phyloP scores from a whole-genome alignment of 2,329 filamentous ascomycete genomes.

The Penicillium sp. region DNA sequence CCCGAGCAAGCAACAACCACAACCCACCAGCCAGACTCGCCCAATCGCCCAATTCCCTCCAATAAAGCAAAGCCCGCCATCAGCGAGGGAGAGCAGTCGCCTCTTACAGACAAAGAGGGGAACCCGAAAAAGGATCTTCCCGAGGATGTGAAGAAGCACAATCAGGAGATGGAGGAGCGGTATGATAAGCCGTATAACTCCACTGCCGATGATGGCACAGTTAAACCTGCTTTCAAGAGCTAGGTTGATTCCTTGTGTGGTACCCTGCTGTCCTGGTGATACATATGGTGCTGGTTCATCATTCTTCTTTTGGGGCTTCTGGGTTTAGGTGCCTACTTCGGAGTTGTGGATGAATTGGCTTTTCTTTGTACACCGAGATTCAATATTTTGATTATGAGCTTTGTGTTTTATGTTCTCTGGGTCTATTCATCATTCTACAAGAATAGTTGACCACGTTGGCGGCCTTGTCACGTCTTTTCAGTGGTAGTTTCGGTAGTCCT shows the following conservation, averaged over 20 bases:
- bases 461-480: too few relatives aligned
- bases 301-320: background rate
- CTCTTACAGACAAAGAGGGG: conserved; percentile 32
- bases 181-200: conserved; percentile 37
- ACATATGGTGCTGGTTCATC: background rate
- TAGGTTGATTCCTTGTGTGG: background rate
- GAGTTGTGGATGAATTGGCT: background rate
- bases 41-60: conserved; percentile 28
- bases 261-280: background rate
- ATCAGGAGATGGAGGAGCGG: conserved; percentile 34
- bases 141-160: conserved; percentile 38
- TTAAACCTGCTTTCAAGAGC: conserved; percentile 10
- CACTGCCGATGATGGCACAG: conserved; percentile 27
- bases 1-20: background rate
- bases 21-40: background rate
- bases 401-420: background rate
- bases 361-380: background rate
- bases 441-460: background rate
- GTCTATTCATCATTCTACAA: background rate
- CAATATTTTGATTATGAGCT: background rate
- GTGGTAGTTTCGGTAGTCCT: too few relatives aligned
- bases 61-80: conserved; percentile 39
- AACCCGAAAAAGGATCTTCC: conserved; percentile 29
- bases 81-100: conserved; percentile 30
- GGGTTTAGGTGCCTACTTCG: background rate